Evolutionary conservation across 1,284 basidiomycete genomes (phyloP), one percentile per base, ranked within the genome.

Genomic region (Microbotryum lychnidis-dioicae): DNA sequence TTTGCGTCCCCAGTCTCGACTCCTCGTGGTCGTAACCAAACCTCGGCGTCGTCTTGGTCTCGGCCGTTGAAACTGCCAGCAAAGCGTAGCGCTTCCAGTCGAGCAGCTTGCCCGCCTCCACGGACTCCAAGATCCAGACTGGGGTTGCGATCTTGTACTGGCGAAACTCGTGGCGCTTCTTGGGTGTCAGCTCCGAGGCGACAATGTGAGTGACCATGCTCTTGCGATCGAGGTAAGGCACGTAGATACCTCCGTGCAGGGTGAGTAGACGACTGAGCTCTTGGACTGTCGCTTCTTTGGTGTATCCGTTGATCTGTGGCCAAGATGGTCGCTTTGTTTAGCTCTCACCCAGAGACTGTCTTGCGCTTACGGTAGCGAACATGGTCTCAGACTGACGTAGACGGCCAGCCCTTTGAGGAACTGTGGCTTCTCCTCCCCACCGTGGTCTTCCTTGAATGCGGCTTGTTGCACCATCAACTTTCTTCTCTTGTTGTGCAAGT

Each of bases 61-160:
- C 18, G 5, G n/a, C 25, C 50, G 12, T 49, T 23, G 31, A 27
- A 4, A 57, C 59, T 1, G 60, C 62, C 25, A 62, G 57, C 4
- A 65, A 54, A 4, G 63, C 57, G 56, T 66, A 90, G 59, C 84
- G 77, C 52, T 78, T 78, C 91, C 91, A 94, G 5, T 87, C 82
- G 2, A 91, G 80, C n/a, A 93, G 78, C 10, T 76, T 75, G 0
- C 84, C 84, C 9, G 80, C 80, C 60, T 83, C 77, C 31, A 82
- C 82, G 67, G 87, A 91, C 33, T 91, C 83, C 12, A 86, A 77
- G 9, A 98, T 80, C 91, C 93, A 98, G 62, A 86, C 85, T 0
- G 91, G 91, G 44, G 79, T 79, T 33, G 89, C 91, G 14, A 97
- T 86, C 72, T 90, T 93, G 83, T 94, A 87, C 56, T 85, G 76